These are phyloP conservation scores for Geotrichum restrictum DNA, from an alignment of 1,139 yeast species.

Conservation along the genomic window DNA sequence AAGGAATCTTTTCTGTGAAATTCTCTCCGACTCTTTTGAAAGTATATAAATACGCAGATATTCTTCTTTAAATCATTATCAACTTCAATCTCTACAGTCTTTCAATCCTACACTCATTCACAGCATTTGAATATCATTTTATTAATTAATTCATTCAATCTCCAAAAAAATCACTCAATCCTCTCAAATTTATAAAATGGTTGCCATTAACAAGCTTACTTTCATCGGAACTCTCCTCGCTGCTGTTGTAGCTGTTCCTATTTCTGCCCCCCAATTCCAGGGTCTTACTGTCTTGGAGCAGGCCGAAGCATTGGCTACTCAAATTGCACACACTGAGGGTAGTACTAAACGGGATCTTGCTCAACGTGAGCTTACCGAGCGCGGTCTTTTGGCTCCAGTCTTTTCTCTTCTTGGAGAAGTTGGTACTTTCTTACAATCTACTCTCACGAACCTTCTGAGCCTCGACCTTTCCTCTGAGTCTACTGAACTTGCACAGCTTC, in stretches of 20 bases:
- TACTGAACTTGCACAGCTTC: slow-evolving; percentile 1
- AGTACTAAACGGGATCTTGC: neutral
- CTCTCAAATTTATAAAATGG: slow-evolving; percentile 10
- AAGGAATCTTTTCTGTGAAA: too few relatives aligned
- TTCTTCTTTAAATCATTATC: too few relatives aligned
- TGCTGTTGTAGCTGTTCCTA: slow-evolving; percentile 5
- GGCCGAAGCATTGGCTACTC: slow-evolving; percentile 9
- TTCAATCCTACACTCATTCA: too few relatives aligned
- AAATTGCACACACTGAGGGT: neutral
- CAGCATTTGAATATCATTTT: too few relatives aligned
- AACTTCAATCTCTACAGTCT: too few relatives aligned
- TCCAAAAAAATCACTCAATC: too few relatives aligned
- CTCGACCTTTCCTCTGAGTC: neutral
- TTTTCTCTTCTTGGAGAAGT: neutral
- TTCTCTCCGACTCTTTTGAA: too few relatives aligned
- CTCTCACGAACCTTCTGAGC: neutral
- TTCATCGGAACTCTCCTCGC: slow-evolving; percentile 9
- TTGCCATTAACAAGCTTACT: slow-evolving; percentile 16
- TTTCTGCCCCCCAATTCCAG: slow-evolving; percentile 2
- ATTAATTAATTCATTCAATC: too few relatives aligned
- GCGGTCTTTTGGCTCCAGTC: neutral
- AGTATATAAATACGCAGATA: too few relatives aligned
- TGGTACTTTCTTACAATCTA: neutral
- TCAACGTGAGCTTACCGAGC: neutral
- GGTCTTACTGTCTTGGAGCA: slow-evolving; percentile 4